These are phyloP conservation scores for Aspergillus texensis DNA, from an alignment of 2,329 filamentous ascomycete genomes.

Conservation along the genomic window DNA sequence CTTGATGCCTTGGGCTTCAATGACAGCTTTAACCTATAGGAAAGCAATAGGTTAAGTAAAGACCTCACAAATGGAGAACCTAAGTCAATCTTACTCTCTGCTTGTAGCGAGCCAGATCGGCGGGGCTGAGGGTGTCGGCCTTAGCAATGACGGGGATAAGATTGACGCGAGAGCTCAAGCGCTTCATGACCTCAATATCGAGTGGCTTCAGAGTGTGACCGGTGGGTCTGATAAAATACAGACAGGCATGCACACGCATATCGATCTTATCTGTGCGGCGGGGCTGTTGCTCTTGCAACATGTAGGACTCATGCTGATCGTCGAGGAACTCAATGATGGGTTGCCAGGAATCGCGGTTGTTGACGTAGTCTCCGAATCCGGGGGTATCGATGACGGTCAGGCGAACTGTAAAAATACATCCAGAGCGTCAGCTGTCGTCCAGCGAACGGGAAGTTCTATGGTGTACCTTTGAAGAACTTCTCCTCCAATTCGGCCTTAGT, in stretches of 20 bases:
- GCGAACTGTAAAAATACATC: slow-evolving; percentile 66
- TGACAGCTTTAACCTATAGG: slow-evolving; percentile 81
- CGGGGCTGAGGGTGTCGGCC: slow-evolving; percentile 93
- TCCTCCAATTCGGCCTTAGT: slow-evolving; percentile 99
- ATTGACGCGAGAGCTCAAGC: slow-evolving; percentile 96
- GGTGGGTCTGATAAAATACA: slow-evolving; percentile 99
- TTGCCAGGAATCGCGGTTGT: slow-evolving; percentile 99
- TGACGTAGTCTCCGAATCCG: slow-evolving; percentile 99
- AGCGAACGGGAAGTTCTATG: neutral
- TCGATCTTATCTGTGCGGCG: slow-evolving; percentile 98
- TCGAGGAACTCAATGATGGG: slow-evolving; percentile 99
- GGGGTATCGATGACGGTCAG: slow-evolving; percentile 98
- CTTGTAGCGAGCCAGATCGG: slow-evolving; percentile 93
- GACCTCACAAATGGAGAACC: neutral
- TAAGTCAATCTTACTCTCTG: slow-evolving; percentile 67
- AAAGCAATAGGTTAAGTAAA: neutral
- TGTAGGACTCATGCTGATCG: slow-evolving; percentile 99
- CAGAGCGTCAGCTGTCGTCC: slow-evolving; percentile 20
- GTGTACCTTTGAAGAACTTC: slow-evolving; percentile 99
- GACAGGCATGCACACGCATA: slow-evolving; percentile 94
- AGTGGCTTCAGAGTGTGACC: slow-evolving; percentile 98
- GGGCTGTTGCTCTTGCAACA: slow-evolving; percentile 99
- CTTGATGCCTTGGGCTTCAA: slow-evolving; percentile 98
- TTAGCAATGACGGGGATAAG: slow-evolving; percentile 98
- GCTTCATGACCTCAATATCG: slow-evolving; percentile 99